Conservation (phyloP, 768 basidiomycete genomes). For the Hypholoma fasciculare region DNA sequence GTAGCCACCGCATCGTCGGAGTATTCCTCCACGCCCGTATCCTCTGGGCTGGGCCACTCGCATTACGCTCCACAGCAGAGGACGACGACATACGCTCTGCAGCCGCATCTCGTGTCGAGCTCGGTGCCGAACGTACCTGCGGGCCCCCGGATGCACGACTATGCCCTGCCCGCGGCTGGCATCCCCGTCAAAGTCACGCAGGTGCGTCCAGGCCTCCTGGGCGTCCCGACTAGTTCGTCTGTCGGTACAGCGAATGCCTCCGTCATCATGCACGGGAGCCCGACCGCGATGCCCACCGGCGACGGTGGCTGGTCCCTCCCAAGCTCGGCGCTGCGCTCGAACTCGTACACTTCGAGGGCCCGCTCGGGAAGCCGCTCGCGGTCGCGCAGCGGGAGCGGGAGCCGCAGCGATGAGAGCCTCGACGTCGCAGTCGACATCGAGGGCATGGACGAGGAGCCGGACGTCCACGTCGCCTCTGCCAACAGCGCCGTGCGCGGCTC, state of each 20-base stretch:
- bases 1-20: conserved; percentile 2
- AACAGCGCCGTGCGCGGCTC: not conserved
- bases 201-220: conserved; percentile 57
- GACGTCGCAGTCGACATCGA: conserved; percentile 18
- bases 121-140: conserved; percentile 19
- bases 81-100: conserved; percentile 12
- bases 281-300: conserved; percentile 2
- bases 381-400: conserved; percentile 27
- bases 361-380: conserved; percentile 31
- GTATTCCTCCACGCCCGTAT: conserved; percentile 6
- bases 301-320: conserved; percentile 53
- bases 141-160: conserved; percentile 64
- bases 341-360: not conserved
- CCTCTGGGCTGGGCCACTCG: not conserved
- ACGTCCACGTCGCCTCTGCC: not conserved
- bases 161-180: conserved; percentile 44
- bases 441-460: conserved; percentile 14
- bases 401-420: conserved; percentile 25
- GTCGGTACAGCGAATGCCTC: conserved; percentile 20
- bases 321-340: conserved; percentile 47
- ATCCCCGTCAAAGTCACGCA: conserved; percentile 45
- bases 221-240: conserved; percentile 28
- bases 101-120: conserved; percentile 20
- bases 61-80: conserved; percentile 1
- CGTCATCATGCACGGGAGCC: conserved; percentile 19